Percentiles rank a stretch among this genome's conserved stretches.
These are phyloP conservation scores for Annona squamosa DNA, from an alignment of 164 flowering plant genomes.

Conservation along the genomic window DNA sequence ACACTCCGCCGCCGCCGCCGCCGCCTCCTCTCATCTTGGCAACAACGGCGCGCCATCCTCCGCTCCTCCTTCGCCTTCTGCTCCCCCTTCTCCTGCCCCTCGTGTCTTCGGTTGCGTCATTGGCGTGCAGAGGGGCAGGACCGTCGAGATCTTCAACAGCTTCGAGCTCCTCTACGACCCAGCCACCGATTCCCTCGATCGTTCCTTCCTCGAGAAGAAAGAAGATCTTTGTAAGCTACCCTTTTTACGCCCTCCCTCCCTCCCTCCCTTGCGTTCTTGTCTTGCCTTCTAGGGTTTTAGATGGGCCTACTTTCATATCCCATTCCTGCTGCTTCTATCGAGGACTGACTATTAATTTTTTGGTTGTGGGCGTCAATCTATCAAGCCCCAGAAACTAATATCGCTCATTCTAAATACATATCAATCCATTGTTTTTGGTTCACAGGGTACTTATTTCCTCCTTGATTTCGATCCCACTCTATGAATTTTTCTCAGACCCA, in stretches of 20 bases:
- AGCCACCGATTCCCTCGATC: constrained; percentile 65
- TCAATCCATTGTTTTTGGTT: no score
- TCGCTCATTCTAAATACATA: no score
- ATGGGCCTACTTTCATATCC: background rate
- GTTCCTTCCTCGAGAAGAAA: constrained; percentile 79
- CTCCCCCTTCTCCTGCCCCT: constrained; percentile 20
- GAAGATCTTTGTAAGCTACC: constrained; percentile 76
- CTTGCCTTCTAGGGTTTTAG: background rate
- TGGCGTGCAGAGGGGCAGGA: constrained; percentile 84
- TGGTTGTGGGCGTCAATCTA: background rate
- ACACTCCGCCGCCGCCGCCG: constrained; percentile 16
- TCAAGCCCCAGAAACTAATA: no score
- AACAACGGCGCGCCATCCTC: constrained; percentile 9
- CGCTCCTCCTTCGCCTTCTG: constrained; percentile 3
- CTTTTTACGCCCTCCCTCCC: background rate
- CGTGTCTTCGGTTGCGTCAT: constrained; percentile 90
- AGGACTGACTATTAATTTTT: background rate
- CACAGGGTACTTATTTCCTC: no score
- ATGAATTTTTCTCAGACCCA: no score
- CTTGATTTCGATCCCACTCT: no score
- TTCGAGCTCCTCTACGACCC: constrained; percentile 86
- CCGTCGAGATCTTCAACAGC: constrained; percentile 98
- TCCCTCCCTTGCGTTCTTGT: background rate
- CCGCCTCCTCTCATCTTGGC: background rate
- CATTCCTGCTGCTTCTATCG: background rate